phyloP scores from a whole-genome alignment of 2,329 filamentous ascomycete genomes.

The Esteya vermicola region DNA sequence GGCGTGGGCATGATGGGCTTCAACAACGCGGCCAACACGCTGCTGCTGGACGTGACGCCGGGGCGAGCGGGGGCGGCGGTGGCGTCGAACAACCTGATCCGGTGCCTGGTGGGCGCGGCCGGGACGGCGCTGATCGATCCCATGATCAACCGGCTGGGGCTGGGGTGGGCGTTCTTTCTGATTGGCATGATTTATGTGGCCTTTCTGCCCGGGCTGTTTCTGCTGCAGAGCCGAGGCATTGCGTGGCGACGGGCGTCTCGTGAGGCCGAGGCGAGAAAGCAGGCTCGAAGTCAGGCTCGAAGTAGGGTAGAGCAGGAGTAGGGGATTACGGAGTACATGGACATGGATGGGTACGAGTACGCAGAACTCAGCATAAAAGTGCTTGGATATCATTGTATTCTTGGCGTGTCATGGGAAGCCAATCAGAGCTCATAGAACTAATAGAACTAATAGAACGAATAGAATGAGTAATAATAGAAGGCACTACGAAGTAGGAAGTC shows the following conservation, averaged over 20 bases:
- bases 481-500: too few relatives aligned
- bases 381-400: too few relatives aligned
- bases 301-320: background rate
- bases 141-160: conserved; percentile 34
- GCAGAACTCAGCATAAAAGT: too few relatives aligned
- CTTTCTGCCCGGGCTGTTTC: conserved; percentile 23
- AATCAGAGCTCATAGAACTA: too few relatives aligned
- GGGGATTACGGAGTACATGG: too few relatives aligned
- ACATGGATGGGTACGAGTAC: too few relatives aligned
- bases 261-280: conserved; percentile 14
- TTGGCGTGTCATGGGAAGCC: too few relatives aligned
- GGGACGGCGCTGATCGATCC: conserved; percentile 36
- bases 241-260: conserved; percentile 25
- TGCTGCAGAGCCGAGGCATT: conserved; percentile 27
- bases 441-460: too few relatives aligned
- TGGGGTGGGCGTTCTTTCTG: conserved; percentile 37
- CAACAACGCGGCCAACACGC: conserved; percentile 35
- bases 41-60: conserved; percentile 43
- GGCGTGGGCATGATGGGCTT: conserved; percentile 37
- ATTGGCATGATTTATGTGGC: conserved; percentile 27
- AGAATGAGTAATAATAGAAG: too few relatives aligned
- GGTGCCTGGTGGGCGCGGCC: conserved; percentile 40
- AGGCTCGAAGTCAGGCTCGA: too few relatives aligned
- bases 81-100: conserved; percentile 39
- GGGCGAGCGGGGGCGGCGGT: conserved; percentile 36